phyloP scores from a whole-genome alignment of 1,139 yeast genomes.

The Kluyveromyces marxianus region DNA sequence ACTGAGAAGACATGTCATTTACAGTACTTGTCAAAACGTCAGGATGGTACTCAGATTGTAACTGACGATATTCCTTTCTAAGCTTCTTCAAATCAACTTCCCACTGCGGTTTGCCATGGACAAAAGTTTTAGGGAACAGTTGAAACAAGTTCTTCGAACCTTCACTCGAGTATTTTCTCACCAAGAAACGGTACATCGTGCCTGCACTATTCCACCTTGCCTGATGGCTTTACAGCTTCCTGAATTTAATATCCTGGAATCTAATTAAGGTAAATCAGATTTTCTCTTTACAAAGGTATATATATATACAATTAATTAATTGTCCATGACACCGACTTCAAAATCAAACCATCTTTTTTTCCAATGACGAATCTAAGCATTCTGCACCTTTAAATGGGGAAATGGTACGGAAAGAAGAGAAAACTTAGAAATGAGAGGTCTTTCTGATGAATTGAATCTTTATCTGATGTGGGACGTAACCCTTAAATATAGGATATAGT shows the following conservation, averaged over 20 bases:
- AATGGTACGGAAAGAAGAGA: too few species aligned
- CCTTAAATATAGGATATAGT: too few species aligned
- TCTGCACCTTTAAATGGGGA: too few species aligned
- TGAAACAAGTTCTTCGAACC: slow-evolving; percentile 36
- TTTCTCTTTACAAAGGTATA: too few species aligned
- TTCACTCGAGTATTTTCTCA: background rate
- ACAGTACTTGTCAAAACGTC: slow-evolving; percentile 42
- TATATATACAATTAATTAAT: too few species aligned
- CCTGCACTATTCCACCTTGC: background rate
- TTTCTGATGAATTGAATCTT: too few species aligned
- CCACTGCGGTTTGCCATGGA: slow-evolving; percentile 62
- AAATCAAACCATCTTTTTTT: too few species aligned
- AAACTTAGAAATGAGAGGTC: too few species aligned
- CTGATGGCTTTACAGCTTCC: background rate
- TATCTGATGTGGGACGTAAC: too few species aligned
- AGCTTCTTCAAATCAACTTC: slow-evolving; percentile 45
- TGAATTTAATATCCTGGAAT: background rate
- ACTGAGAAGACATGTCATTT: slow-evolving; percentile 32
- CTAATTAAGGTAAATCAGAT: background rate
- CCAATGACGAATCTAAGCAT: too few species aligned
- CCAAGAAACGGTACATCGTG: background rate
- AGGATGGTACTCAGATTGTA: slow-evolving; percentile 78
- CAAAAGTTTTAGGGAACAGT: slow-evolving; percentile 70
- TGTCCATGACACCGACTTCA: too few species aligned
- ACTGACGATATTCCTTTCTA: slow-evolving; percentile 62